Evolutionary conservation across 345 rosid species (phyloP).

Genomic region (Capsella bursapastoris): DNA sequence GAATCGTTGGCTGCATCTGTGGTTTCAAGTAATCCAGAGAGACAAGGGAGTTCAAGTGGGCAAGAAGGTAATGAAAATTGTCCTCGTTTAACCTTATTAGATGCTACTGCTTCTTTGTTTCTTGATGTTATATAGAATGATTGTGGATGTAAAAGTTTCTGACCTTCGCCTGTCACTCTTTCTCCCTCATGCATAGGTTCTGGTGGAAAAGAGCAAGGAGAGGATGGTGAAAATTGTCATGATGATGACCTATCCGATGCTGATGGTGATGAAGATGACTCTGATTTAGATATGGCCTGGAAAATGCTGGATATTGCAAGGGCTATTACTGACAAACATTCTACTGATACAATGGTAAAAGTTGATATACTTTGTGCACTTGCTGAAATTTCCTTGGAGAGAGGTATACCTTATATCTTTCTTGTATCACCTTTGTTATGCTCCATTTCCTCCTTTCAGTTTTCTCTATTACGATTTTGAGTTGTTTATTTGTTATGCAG

Average conservation of each 20-base stretch:
- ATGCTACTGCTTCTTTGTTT: neutral
- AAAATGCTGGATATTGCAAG: slow-evolving; percentile 94
- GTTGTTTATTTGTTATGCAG: slow-evolving; percentile 47
- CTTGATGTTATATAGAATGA: no score
- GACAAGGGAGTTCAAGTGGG: slow-evolving; percentile 54
- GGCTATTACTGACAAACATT: slow-evolving; percentile 74
- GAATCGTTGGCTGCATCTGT: slow-evolving; percentile 59
- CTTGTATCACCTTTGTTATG: neutral
- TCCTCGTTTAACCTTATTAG: neutral
- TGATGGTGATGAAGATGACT: slow-evolving; percentile 82
- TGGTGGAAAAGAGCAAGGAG: slow-evolving; percentile 57
- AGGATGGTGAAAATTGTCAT: slow-evolving; percentile 59
- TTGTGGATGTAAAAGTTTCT: neutral
- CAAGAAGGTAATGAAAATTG: slow-evolving; percentile 48
- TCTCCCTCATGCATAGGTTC: slow-evolving; percentile 42
- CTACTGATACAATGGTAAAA: slow-evolving; percentile 72
- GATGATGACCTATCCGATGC: slow-evolving; percentile 67
- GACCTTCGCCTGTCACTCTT: neutral
- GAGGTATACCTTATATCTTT: slow-evolving; percentile 70
- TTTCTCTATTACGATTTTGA: neutral
- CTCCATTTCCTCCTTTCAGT: slow-evolving; percentile 1
- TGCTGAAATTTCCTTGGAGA: slow-evolving; percentile 88
- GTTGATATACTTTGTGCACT: slow-evolving; percentile 81
- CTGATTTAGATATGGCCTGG: slow-evolving; percentile 95
- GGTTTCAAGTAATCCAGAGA: slow-evolving; percentile 53